Base-by-base conservation (phyloP, 495 filamentous ascomycete species). In the Elaphomyces granulatus region DNA sequence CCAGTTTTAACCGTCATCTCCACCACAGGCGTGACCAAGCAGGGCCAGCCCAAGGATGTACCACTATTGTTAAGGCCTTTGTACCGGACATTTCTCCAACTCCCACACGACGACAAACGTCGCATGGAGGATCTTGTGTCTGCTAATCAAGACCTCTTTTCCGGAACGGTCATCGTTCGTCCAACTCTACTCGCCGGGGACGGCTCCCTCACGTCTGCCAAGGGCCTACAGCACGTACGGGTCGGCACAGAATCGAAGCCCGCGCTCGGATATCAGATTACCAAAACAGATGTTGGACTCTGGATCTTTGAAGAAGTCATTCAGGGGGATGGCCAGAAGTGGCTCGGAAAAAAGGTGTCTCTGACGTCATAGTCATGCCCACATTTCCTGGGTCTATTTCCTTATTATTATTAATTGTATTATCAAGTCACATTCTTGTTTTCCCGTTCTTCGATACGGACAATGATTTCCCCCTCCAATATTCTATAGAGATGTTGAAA, bases 281-380 rank as follows among this genome's bases (percentile, higher is more conserved):
- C 45, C 18, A 40, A 56, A 42, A 48, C 48, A 40, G 56, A 63
- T 52, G 53, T 66, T 41, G 65, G 65, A 2, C 36, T 43, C 37
- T 68, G 62, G 56, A 51, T 68, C 31, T 68, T 58, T 42, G 46
- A 54, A 45, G 59, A 66, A 42, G 42, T 62, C 38, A 44, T 67
- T 6, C 39, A 45, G 18, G 41, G 45, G 4, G 56, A 52, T 21
- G 59, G 56, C 6, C 49, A 52, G 15, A 44, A 44, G 36, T 68
- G 59, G 60, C 48, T 48, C 34, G 61, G 61, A 9, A 48, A 55
- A 43, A 60, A 49, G 34, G 61, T 61, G 8, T 50, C 49, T 15
- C 38, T 68, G 23, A 63, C 60, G 23, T 6, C 23, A 6, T 28
- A 28, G 12, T 28, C n/a, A n/a, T n/a, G n/a, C n/a, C n/a, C n/a